phyloP scores from a whole-genome alignment of 1,139 yeast genomes.

The Scheffersomyces insectosa region DNA sequence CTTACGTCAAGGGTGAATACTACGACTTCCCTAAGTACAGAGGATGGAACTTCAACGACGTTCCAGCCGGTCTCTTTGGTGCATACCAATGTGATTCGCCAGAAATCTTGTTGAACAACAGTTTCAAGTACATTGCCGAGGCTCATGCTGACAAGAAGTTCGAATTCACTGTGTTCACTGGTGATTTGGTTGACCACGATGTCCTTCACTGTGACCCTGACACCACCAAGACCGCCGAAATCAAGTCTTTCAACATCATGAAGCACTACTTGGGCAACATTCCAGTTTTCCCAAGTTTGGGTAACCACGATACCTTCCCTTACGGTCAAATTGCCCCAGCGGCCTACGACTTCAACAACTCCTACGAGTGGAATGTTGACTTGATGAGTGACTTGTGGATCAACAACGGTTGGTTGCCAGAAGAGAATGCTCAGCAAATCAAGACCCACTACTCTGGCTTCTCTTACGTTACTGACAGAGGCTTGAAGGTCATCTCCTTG shows the following conservation, averaged over 20 bases:
- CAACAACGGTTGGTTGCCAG: constrained; percentile 38
- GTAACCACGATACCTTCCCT: constrained; percentile 76
- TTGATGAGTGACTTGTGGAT: constrained; percentile 62
- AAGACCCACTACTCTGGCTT: constrained; percentile 61
- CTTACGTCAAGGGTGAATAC: constrained; percentile 42
- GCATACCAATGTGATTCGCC: constrained; percentile 67
- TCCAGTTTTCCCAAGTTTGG: constrained; percentile 66
- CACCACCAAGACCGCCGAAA: constrained; percentile 55
- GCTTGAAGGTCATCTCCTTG: constrained; percentile 62
- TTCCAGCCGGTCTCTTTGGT: constrained; percentile 64
- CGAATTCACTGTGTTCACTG: constrained; percentile 67
- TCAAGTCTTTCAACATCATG: constrained; percentile 50
- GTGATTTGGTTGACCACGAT: constrained; percentile 68
- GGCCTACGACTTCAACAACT: constrained; percentile 35
- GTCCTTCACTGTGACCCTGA: constrained; percentile 46
- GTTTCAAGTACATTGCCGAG: constrained; percentile 47
- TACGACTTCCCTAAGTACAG: constrained; percentile 36
- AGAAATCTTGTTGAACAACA: constrained; percentile 54
- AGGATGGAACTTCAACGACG: constrained; percentile 42
- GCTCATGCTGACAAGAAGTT: constrained; percentile 32
- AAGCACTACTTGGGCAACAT: constrained; percentile 53
- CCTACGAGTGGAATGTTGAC: constrained; percentile 61
- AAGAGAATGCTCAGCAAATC: constrained; percentile 20
- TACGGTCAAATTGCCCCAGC: constrained; percentile 66
- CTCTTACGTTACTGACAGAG: constrained; percentile 54